Evolutionary conservation across 75 land plant genomes (phyloP), one percentile per base, ranked within the genome.

Genomic region (Selaginella moellendorffii): DNA sequence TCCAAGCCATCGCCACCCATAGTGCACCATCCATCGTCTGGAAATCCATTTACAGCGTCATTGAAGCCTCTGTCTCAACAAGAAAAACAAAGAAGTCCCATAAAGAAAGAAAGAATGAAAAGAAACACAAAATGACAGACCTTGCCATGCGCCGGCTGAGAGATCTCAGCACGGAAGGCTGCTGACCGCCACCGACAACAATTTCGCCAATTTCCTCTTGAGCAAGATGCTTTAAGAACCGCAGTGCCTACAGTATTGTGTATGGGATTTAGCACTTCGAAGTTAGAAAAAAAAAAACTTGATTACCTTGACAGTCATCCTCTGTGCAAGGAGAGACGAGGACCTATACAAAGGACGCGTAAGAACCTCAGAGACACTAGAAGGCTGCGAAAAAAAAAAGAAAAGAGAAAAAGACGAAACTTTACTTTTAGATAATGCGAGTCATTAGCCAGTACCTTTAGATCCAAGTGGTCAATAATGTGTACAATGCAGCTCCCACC

Each of bases 51-150:
- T 0, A 95, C 79, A 26, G 99, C 99, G 70, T 95, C 91, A 79
- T 95, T 95, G 65, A 95, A 95, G 0, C 99, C 99, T 77, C 99
- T 95, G n/a, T n/a, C n/a, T n/a, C n/a, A n/a, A n/a, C n/a, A 27
- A 23, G 28, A 31, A 27, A 27, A 31, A 2, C 62, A 60, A 8
- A 26, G 22, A 36, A 25, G 21, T 52, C 28, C 18, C 17, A 51
- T 22, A 27, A 2, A 18, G 29, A 51, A 29, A n/a, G 27, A 42
- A 17, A 19, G 27, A 42, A n/a, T n/a, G n/a, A n/a, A n/a, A n/a
- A n/a, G n/a, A n/a, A n/a, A n/a, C n/a, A n/a, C n/a, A n/a, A n/a
- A n/a, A n/a, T n/a, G 36, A 54, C 72, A 31, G 30, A 84, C 97
- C 88, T 87, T 71, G 83, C 77, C 24, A 92, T 65, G 73, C 84